These are phyloP conservation scores for Oenanthe javanica DNA, from an alignment of 140 eudicot genomes.

Conservation along the genomic window DNA sequence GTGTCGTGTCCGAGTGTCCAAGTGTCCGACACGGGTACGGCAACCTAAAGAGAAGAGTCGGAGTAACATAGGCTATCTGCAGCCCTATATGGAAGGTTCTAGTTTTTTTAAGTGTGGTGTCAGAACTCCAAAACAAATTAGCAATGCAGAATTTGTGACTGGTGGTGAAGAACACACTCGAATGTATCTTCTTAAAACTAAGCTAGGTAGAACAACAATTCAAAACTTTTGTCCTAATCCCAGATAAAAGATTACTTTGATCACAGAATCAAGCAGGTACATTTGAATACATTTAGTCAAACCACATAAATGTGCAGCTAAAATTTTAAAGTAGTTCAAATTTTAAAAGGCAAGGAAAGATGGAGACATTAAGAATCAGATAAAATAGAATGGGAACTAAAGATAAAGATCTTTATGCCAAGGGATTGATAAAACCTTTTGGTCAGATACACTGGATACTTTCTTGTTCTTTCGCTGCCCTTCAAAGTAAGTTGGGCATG, in stretches of 20 bases:
- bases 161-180: not conserved
- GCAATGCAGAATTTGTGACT: not conserved
- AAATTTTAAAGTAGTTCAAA: not conserved
- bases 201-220: not conserved
- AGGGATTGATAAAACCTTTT: constrained; percentile 28
- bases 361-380: not conserved
- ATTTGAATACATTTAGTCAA: not conserved
- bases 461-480: constrained; percentile 22
- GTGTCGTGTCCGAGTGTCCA: too few species aligned
- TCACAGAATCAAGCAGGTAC: not conserved
- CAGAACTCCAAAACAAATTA: not conserved
- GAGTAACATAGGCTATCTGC: too few species aligned
- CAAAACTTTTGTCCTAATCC: not conserved
- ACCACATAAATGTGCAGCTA: not conserved
- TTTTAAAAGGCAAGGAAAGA: not conserved
- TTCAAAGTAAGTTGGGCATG: constrained; percentile 53
- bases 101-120: not conserved
- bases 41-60: too few species aligned
- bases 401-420: not conserved
- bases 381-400: not conserved
- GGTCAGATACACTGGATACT: constrained; percentile 23
- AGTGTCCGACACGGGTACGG: too few species aligned
- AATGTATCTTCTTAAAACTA: not conserved
- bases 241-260: not conserved
- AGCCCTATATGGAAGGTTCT: not conserved